A percentile compares a stretch with the other conserved stretches of the same genome.
These are phyloP conservation scores for Aspergillus sp. DNA, from an alignment of 2,329 filamentous ascomycete species.

Conservation along the genomic window DNA sequence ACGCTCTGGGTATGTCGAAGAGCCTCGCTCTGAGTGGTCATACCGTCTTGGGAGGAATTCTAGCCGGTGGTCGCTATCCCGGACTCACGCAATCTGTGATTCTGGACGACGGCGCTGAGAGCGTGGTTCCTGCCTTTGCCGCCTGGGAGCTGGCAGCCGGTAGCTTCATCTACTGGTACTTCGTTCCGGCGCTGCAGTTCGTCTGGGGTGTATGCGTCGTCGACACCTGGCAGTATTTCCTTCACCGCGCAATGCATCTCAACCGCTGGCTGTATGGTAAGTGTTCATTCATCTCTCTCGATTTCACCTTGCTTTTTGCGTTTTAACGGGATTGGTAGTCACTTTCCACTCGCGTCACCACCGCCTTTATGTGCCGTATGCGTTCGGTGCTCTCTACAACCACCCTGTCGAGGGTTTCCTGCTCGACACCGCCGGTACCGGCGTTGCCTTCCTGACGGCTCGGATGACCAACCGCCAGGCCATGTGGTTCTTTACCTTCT, in stretches of 20 bases:
- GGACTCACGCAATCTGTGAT: constrained; percentile 62
- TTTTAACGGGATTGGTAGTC: constrained; percentile 48
- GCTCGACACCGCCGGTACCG: constrained; percentile 85
- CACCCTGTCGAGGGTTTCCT: constrained; percentile 93
- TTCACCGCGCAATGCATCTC: constrained; percentile 94
- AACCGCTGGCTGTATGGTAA: constrained; percentile 96
- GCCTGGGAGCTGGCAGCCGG: constrained; percentile 76
- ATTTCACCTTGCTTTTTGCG: neutral
- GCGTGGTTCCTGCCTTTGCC: constrained; percentile 69
- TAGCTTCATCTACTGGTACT: constrained; percentile 73
- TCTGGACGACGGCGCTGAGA: constrained; percentile 49
- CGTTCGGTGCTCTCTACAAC: constrained; percentile 95
- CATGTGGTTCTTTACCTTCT: constrained; percentile 85
- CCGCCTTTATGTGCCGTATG: constrained; percentile 95
- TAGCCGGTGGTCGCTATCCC: constrained; percentile 81
- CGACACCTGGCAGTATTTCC: constrained; percentile 98
- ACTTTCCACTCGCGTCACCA: constrained; percentile 95
- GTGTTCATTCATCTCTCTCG: constrained; percentile 34
- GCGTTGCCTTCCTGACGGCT: constrained; percentile 76
- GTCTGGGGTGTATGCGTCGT: constrained; percentile 71
- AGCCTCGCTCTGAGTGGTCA: constrained; percentile 66
- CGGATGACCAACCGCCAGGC: constrained; percentile 82
- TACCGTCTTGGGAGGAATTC: constrained; percentile 70
- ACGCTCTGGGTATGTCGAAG: constrained; percentile 72
- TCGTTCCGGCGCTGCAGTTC: constrained; percentile 77